Evolutionary conservation across 306 rosid genomes (phyloP), one percentile per base, ranked within the genome.

Genomic region (Gillenia trifoliata): DNA sequence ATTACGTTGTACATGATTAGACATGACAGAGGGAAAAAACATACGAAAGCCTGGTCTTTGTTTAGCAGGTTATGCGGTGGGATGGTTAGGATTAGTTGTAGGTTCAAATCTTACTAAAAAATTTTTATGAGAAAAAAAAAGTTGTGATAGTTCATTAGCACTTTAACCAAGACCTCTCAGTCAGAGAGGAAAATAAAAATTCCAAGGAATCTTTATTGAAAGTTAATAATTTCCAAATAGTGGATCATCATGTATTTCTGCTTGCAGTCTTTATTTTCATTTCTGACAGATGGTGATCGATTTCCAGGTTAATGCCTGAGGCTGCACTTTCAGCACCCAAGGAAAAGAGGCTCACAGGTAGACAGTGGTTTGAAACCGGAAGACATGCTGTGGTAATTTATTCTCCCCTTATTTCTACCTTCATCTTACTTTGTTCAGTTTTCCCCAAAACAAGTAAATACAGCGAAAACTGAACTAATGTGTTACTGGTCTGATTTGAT

Each of bases 291-390:
- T 78, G 66, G 65, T 50, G 74, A 67, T 52, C 41, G 30, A 76
- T 66, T 67, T 87, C 74, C 88, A 95, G 99, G 97, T 68, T 95
- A 85, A 92, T 95, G 99, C 99, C 99, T 0, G 99, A 90, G 79
- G 75, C 98, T 40, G 99, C 80, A 25, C 97, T 95, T 50, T 15
- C 98, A 54, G 89, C 91, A 63, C 86, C 99, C 0, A 95, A 90
- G 91, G 99, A 95, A 77, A 95, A 95, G 91, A 95, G 76, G 86
- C 97, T 90, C 70, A 0, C 82, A 62, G 99, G 99, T 71, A 88
- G 99, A 79, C 99, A 95, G 79, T 95, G 96, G 96, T 92, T 95
- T 89, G 99, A 95, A 89, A 86, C 91, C 71, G 97, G 96, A 86
- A 86, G 89, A 89, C 92, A 85, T 75, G 11, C 88, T 16, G 77